phyloP scores from a whole-genome alignment of 2,329 filamentous ascomycete species.

The Aspergillus sp. region DNA sequence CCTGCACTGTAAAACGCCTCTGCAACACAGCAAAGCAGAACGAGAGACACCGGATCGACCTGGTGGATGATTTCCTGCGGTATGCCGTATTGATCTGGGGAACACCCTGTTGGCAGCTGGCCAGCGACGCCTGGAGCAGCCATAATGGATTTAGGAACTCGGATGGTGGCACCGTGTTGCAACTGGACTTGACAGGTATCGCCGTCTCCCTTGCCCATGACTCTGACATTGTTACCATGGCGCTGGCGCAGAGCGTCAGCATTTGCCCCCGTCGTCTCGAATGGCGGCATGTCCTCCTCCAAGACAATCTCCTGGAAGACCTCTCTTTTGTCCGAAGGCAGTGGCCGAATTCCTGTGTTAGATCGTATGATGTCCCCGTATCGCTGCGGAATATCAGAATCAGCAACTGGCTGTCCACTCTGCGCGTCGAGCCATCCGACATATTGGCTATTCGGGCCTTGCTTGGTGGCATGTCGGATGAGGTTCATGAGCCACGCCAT shows the following conservation, averaged over 20 bases:
- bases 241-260: neutral
- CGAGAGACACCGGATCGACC: conserved; percentile 90
- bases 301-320: conserved; percentile 93
- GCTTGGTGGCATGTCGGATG: neutral
- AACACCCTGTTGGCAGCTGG: conserved; percentile 92
- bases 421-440: conserved; percentile 2
- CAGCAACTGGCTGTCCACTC: neutral
- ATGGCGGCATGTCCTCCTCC: conserved; percentile 88
- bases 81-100: conserved; percentile 88
- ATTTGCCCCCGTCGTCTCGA: conserved; percentile 38
- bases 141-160: neutral
- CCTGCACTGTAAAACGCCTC: conserved; percentile 83
- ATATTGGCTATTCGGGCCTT: neutral
- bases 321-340: conserved; percentile 95
- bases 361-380: conserved; percentile 63
- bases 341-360: conserved; percentile 90
- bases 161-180: conserved; percentile 88
- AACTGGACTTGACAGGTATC: conserved; percentile 67
- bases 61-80: conserved; percentile 94
- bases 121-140: conserved; percentile 64
- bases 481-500: conserved; percentile 8
- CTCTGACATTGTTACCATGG: neutral
- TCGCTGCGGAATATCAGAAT: neutral
- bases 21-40: conserved; percentile 85
- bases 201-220: neutral